These are phyloP conservation scores for Cercospora sp. DNA, from an alignment of 2,329 filamentous ascomycete species.

Conservation along the genomic window DNA sequence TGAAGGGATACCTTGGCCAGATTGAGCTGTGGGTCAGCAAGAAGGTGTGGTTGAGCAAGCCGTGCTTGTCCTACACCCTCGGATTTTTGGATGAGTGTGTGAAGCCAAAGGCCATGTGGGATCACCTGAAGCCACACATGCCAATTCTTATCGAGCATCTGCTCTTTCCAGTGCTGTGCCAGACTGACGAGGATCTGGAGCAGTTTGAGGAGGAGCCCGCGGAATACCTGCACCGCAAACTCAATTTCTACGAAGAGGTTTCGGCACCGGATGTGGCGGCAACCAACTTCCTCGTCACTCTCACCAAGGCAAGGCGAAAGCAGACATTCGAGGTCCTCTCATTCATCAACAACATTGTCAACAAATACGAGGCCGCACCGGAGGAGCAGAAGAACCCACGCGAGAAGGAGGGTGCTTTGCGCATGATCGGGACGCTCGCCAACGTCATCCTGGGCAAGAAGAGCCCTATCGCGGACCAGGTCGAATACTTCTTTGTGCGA, in stretches of 20 bases:
- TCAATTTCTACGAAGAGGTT: conserved; percentile 97
- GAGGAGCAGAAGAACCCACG: conserved; percentile 90
- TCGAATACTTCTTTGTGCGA: conserved; percentile 97
- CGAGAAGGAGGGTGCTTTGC: conserved; percentile 91
- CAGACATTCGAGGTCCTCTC: conserved; percentile 92
- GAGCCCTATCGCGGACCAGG: conserved; percentile 94
- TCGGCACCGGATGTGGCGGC: conserved; percentile 93
- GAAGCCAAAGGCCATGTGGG: conserved; percentile 96
- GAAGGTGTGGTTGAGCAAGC: conserved; percentile 90
- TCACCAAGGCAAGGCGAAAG: conserved; percentile 92
- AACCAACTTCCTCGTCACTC: conserved; percentile 91
- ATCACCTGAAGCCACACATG: conserved; percentile 86
- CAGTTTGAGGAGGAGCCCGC: conserved; percentile 92
- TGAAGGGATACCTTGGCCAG: conserved; percentile 90
- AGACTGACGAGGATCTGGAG: conserved; percentile 87
- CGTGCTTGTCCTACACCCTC: conserved; percentile 88
- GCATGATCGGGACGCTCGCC: conserved; percentile 95
- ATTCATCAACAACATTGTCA: conserved; percentile 94
- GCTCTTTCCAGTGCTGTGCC: conserved; percentile 91
- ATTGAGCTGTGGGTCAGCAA: conserved; percentile 98
- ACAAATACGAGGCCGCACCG: conserved; percentile 80
- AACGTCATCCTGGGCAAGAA: conserved; percentile 96
- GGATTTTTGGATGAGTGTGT: conserved; percentile 97
- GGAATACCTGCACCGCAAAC: conserved; percentile 93
- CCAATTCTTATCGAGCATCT: conserved; percentile 92